Evolutionary conservation across 2,329 filamentous ascomycete genomes (phyloP), one percentile per base, ranked within the genome.

Genomic region (Periconia sp.): DNA sequence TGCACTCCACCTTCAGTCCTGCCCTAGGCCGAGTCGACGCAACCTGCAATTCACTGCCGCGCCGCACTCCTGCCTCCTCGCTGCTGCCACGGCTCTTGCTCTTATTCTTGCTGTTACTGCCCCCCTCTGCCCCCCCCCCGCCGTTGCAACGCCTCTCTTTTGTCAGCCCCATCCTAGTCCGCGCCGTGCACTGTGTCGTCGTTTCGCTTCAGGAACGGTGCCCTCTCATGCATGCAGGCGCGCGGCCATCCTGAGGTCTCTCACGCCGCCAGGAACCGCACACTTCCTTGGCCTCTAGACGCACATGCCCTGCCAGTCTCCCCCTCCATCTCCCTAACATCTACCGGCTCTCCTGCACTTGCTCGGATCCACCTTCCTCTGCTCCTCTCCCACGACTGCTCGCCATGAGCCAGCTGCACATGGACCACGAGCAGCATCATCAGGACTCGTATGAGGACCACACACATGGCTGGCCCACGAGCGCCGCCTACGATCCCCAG

Each of bases 321-420:
- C 55, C 54, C 43, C 47, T 55, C 46, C 48, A 37, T 48, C n/a
- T n/a, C n/a, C n/a, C 53, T 50, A 55, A 52, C 46, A 52, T 55
- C 56, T 61, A 54, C 59, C 53, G 50, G 62, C 55, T 49, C 57
- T 60, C 52, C 52, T 48, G 50, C 47, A 38, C 53, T 51, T 52
- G 57, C 59, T 57, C 57, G 39, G 50, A 54, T 53, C 46, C 54
- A 51, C 42, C 47, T 40, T 50, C 44, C 38, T n/a, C n/a, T n/a
- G n/a, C n/a, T n/a, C n/a, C n/a, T 34, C 43, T 52, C 46, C 48
- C 40, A 47, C 50, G 36, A 31, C 48, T 46, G 41, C 45, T 42
- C 54, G 58, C 57, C 57, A 72, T 72, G 68, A 72, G 65, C 59
- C 67, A 69, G 51, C 58, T 72, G 56, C 65, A 67, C 47, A 72